Percentiles rank a stretch among this genome's conserved stretches.
Conservation (phyloP, 306 rosid genomes). For the Echinosophora koreensis region DNA sequence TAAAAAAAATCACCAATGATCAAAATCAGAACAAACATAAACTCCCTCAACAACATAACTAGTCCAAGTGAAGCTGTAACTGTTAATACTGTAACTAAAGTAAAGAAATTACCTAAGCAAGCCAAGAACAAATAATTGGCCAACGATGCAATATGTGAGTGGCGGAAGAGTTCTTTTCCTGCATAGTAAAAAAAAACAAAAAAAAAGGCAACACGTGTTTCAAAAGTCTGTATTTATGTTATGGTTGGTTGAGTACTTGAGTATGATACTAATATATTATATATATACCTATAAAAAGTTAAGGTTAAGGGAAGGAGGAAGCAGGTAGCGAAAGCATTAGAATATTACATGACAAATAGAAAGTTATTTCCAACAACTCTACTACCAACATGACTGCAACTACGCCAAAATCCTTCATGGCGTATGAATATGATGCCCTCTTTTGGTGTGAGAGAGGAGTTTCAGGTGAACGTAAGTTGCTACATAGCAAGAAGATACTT, state of each 20-base stretch:
- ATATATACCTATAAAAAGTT: conserved; percentile 4
- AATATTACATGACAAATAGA: conserved; percentile 23
- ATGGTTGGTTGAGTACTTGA: too few relatives aligned
- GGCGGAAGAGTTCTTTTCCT: conserved; percentile 22
- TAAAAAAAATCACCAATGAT: not conserved
- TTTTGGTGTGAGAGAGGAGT: too few relatives aligned
- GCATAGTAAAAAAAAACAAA: too few relatives aligned
- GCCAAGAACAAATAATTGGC: conserved; percentile 13
- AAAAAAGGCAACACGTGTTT: not conserved
- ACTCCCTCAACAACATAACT: not conserved
- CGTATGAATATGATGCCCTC: too few relatives aligned
- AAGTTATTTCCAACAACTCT: conserved; percentile 31
- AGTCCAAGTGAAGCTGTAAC: not conserved
- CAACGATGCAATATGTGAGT: conserved; percentile 1
- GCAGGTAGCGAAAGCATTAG: conserved; percentile 3
- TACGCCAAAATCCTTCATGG: conserved; percentile 6
- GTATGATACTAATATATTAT: not conserved
- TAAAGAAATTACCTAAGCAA: not conserved
- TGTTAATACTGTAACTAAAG: not conserved
- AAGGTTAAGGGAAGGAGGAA: conserved; percentile 8
- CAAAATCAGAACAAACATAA: not conserved
- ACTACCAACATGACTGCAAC: not conserved
- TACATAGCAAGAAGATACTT: too few relatives aligned
- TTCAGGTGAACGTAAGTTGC: too few relatives aligned
- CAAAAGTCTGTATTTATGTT: not conserved